phyloP scores from a whole-genome alignment of 371 early-diverging fungal genomes.

The Phascolomyces articulosus region DNA sequence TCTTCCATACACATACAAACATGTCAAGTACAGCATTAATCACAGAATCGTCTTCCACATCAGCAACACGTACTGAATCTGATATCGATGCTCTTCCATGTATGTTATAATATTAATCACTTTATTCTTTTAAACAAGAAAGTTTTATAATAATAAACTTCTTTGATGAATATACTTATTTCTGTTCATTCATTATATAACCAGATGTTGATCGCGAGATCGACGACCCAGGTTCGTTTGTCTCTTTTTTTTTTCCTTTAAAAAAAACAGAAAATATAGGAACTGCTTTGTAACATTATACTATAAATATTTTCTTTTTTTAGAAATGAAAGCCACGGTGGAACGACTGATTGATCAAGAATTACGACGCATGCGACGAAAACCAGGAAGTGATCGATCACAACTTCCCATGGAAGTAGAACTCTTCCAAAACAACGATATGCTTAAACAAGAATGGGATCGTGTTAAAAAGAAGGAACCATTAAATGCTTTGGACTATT shows the following conservation, averaged over 20 bases:
- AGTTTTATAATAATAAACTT: too few relatives aligned
- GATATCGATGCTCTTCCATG: slow-evolving; percentile 51
- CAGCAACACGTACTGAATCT: slow-evolving; percentile 25
- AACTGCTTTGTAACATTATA: not conserved
- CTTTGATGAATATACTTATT: too few relatives aligned
- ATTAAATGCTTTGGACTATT: slow-evolving; percentile 60
- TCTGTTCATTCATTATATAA: not conserved
- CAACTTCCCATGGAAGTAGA: slow-evolving; percentile 33
- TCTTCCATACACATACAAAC: not conserved
- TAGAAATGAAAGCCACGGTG: slow-evolving; percentile 50
- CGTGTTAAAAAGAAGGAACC: slow-evolving; percentile 58
- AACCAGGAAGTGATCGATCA: slow-evolving; percentile 26
- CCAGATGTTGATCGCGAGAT: slow-evolving; percentile 50
- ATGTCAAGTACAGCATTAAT: slow-evolving; percentile 10
- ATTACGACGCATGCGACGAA: slow-evolving; percentile 64
- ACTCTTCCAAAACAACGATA: slow-evolving; percentile 42
- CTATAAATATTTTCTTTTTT: not conserved
- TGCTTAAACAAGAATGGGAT: slow-evolving; percentile 67
- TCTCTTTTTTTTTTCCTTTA: not conserved
- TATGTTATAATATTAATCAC: slow-evolving; percentile 17
- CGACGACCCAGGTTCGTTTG: slow-evolving; percentile 34
- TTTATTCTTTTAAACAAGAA: too few relatives aligned
- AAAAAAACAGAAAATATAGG: not conserved
- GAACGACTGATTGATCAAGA: slow-evolving; percentile 72
- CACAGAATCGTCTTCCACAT: slow-evolving; percentile 7